phyloP scores from a whole-genome alignment of 2,329 filamentous ascomycete genomes.

The Chrysosporium queenslandicum region DNA sequence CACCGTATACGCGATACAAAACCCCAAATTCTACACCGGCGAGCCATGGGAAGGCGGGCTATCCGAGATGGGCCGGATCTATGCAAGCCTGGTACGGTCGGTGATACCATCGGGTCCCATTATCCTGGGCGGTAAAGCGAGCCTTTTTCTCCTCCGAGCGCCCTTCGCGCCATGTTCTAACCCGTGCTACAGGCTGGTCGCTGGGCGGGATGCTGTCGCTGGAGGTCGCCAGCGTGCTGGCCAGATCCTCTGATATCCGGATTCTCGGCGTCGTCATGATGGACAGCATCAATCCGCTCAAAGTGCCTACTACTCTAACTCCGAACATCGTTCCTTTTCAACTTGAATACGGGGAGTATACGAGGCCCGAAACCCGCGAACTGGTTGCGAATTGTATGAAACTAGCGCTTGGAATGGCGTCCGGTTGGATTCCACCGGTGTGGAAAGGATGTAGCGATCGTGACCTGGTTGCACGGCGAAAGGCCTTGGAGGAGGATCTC shows the following conservation, averaged over 20 bases:
- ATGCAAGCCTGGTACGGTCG: conserved; percentile 39
- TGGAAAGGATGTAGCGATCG: conserved; percentile 15
- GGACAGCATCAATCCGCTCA: conserved; percentile 17
- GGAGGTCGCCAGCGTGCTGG: conserved; percentile 18
- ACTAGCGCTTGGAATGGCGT: conserved; percentile 13
- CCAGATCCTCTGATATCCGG: conserved; percentile 10
- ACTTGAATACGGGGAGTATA: conserved; percentile 10
- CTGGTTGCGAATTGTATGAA: conserved; percentile 14
- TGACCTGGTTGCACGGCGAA: conserved; percentile 3
- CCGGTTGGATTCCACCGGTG: conserved; percentile 15
- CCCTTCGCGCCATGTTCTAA: neutral
- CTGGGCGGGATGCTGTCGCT: conserved; percentile 19
- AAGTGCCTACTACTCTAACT: neutral
- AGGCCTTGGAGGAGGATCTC: conserved; percentile 11
- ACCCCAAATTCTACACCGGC: conserved; percentile 44
- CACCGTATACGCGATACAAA: conserved; percentile 46
- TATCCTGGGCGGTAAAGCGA: conserved; percentile 17
- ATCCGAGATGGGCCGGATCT: conserved; percentile 46
- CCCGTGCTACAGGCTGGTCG: conserved; percentile 17
- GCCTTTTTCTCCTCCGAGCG: neutral
- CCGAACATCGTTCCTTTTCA: conserved; percentile 10
- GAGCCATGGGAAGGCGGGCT: conserved; percentile 44
- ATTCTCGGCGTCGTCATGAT: conserved; percentile 20
- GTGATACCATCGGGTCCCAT: conserved; percentile 15
- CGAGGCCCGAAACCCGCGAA: conserved; percentile 14